Base-by-base conservation (phyloP, 306 rosid genomes). In the Ormosia semicastrata region DNA sequence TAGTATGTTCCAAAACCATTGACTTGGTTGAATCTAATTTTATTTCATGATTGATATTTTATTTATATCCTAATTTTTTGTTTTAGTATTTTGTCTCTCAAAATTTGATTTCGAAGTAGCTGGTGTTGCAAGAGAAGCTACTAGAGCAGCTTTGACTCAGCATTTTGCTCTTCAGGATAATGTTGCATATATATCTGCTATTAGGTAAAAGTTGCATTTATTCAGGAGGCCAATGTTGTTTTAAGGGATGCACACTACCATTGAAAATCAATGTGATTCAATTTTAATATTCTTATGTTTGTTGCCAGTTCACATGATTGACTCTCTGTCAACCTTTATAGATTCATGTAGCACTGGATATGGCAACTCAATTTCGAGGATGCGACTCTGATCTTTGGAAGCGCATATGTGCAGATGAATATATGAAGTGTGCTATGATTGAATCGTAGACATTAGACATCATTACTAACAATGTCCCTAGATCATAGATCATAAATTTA, bases 51-150 rank as follows among this genome's bases (percentile, higher is more conserved):
- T 47, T 69, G 76, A 30, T 32, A n/a, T 37, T 24, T 73, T 43
- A 13, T 53, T 50, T 44, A n/a, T 66, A 62, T 68, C 11, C 53
- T 68, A 40, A 46, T 66, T 69, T 66, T 66, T 37, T 13, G 1
- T 5, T 82, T 56, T 66, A 7, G 49, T 52, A 8, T 73, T 44
- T 15, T 67, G 3, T 54, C 77, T 63, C 75, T 77, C 14, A 47
- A 78, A 70, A 74, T 84, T 41, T 78, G 66, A 82, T 71, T 75
- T 73, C 73, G 76, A 84, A 82, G 75, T 75, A 93, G 98, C 99
- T 58, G 99, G 98, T 73, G 98, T 95, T 85, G 98, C 98, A 6
- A 93, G 99, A 90, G 99, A 98, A 72, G 99, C 99, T 30, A 95
- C 99, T 47, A 90, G 99, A 86, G 99, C 99, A 82, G 98, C 99